Base-by-base conservation (phyloP, 805 yeast species). In the Isabelozyma pseudorhagii region DNA sequence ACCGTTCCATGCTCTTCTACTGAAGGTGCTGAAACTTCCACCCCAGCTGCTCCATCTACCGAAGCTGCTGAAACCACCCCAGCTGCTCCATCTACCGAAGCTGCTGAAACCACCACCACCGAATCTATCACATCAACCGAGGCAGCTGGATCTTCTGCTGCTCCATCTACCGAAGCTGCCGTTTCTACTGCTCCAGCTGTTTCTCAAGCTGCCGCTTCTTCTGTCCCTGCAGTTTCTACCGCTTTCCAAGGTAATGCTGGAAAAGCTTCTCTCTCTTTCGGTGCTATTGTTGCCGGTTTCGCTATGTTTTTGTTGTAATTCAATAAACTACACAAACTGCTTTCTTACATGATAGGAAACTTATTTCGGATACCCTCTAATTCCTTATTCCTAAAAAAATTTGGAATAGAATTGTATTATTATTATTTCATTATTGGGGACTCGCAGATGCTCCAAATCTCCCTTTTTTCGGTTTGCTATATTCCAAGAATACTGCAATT, bases 81-180 rank as follows among this genome's bases (percentile, higher is more conserved):
- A 36, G 53, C 50, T 28, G 58, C 56, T 15, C 54, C 40, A 14
- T 43, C 42, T 7, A 18, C 57, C 9, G 46, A 50, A 10, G 53
- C 40, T 34, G 45, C 46, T 25, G 47, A 50, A 10, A 52, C 42
- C 28, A 46, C 46, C 25, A 50, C 34, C 50, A 18, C 34, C 50
- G 13, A 31, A 15, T 18, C 46, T 38, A 38, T 41, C 11, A 28
- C 27, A 28, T 39, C 45, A 14, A 17, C 46, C 14, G 39, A 21
- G 14, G 38, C 54, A 3, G 25, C 44, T 25, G 39, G n/a, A 28
- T 44, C 53, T 15, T 14, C 49, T 14, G 40, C 41, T 42, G 42
- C 49, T 8, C 27, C 38, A 13, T 11, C 45, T 10, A 25, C 45
- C 21, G 21, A 42, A 21, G 34, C 42, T 42, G 38, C 44, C 13